Conservation (phyloP, 768 basidiomycete genomes). For the Leccinum subgranulosum region DNA sequence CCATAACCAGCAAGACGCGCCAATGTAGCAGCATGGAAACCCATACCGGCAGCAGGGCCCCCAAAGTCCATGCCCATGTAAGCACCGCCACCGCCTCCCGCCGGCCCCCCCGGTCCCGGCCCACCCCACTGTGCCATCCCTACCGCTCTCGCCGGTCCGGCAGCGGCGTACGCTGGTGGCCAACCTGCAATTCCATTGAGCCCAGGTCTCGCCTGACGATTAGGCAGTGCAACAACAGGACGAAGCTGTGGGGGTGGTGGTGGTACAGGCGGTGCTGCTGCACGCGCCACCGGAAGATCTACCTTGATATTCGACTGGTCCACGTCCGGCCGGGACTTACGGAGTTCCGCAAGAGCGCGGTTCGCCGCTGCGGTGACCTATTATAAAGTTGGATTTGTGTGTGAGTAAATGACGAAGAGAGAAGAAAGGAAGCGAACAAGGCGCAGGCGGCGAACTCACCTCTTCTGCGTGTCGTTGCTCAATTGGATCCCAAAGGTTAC, state of each 20-base stretch:
- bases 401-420: conserved; percentile 14
- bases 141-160: not conserved
- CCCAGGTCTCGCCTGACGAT: not conserved
- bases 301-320: conserved; percentile 59
- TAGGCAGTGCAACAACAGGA: not conserved
- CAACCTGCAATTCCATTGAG: not conserved
- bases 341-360: conserved; percentile 61
- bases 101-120: not conserved
- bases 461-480: conserved; percentile 66
- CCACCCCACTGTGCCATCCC: not conserved
- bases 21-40: not conserved
- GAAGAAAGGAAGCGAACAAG: not conserved
- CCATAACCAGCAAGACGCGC: not conserved
- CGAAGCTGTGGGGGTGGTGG: not conserved
- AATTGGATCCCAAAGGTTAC: conserved; percentile 64
- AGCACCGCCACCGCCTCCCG: not conserved
- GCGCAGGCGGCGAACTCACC: conserved; percentile 34
- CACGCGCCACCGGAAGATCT: conserved; percentile 46
- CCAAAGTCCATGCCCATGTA: not conserved
- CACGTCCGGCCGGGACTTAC: conserved; percentile 58
- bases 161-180: not conserved
- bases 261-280: not conserved
- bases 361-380: conserved; percentile 71
- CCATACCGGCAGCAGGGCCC: not conserved
- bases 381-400: not conserved